Conservation (phyloP, 306 rosid species). For the Arachis stenosperma region DNA sequence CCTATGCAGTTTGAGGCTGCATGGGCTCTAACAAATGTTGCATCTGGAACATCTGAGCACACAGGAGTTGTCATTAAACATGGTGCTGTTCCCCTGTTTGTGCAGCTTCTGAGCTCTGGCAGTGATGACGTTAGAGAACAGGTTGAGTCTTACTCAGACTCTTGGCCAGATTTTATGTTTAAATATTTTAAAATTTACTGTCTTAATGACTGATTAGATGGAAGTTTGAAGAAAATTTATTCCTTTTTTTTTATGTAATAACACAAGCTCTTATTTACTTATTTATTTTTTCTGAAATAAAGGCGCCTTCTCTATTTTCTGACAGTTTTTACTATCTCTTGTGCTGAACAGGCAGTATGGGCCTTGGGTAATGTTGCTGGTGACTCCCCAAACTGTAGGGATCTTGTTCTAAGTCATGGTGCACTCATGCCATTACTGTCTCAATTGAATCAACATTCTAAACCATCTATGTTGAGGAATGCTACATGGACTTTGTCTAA, state of each 20-base stretch:
- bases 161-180: neutral
- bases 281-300: neutral
- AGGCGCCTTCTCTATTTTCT: neutral
- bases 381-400: constrained; percentile 66
- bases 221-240: neutral
- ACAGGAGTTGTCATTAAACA: constrained; percentile 62
- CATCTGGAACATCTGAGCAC: constrained; percentile 63
- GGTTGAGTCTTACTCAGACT: constrained; percentile 47
- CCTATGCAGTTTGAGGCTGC: constrained; percentile 73
- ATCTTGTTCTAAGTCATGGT: constrained; percentile 63
- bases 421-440: constrained; percentile 58
- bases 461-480: constrained; percentile 63
- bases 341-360: constrained; percentile 57
- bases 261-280: too few relatives aligned
- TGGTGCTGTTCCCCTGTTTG: constrained; percentile 69
- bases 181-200: neutral
- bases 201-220: neutral
- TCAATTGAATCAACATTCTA: constrained; percentile 59
- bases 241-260: neutral
- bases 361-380: constrained; percentile 75
- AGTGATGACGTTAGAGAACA: constrained; percentile 70
- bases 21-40: constrained; percentile 68
- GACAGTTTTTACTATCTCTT: constrained; percentile 1
- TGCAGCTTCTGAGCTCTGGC: constrained; percentile 61
- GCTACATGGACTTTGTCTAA: constrained; percentile 72